Percentiles rank a stretch among this genome's conserved stretches.
These are phyloP conservation scores for Plantago major DNA, from an alignment of 257 asterid species.

Conservation along the genomic window DNA sequence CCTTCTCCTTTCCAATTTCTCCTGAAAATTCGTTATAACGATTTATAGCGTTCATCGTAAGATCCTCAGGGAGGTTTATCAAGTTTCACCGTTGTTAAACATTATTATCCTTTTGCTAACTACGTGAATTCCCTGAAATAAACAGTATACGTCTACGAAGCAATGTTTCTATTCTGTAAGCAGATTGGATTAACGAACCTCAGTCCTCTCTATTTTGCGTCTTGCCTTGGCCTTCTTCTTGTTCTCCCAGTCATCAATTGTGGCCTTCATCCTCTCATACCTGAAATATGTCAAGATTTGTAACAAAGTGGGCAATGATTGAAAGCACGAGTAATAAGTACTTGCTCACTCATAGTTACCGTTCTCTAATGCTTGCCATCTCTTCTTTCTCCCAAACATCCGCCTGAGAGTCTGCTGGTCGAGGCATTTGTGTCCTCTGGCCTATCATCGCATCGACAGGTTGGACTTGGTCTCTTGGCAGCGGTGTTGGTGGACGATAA, in stretches of 20 bases:
- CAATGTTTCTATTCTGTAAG: neutral
- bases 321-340: neutral
- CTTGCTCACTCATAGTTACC: slow-evolving; percentile 26
- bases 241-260: slow-evolving; percentile 32
- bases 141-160: neutral
- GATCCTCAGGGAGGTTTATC: neutral
- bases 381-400: slow-evolving; percentile 58
- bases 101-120: neutral
- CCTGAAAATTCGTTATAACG: neutral
- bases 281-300: slow-evolving; percentile 17
- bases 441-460: slow-evolving; percentile 9
- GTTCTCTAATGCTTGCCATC: slow-evolving; percentile 47
- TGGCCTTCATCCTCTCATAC: slow-evolving; percentile 26
- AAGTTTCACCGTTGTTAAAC: neutral
- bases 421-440: slow-evolving; percentile 23
- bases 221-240: slow-evolving; percentile 32
- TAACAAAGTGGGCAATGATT: neutral
- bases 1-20: slow-evolving; percentile 2
- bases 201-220: slow-evolving; percentile 16
- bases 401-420: slow-evolving; percentile 34
- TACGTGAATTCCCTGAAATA: neutral
- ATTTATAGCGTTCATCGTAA: neutral
- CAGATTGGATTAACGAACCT: slow-evolving; percentile 13
- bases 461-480: slow-evolving; percentile 20
- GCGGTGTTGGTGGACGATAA: slow-evolving; percentile 3